Evolutionary conservation across 176 grass and related monocot species (phyloP).

Genomic region (Zoysia pacifica): DNA sequence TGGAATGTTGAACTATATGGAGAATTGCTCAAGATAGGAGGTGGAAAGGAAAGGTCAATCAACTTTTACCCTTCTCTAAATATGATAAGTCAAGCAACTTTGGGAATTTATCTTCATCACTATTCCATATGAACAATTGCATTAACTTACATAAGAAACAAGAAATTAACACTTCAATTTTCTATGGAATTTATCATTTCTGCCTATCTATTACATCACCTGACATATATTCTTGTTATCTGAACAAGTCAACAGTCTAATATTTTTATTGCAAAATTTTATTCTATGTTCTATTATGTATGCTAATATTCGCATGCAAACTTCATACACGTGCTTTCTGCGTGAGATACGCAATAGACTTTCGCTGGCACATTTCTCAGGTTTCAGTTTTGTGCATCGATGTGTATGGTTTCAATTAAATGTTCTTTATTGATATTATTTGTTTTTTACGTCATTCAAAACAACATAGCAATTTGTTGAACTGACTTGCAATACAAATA

Average conservation of each 20-base stretch:
- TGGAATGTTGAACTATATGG: conserved; percentile 90
- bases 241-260: too few species aligned
- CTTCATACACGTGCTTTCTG: too few species aligned
- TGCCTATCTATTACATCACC: background rate
- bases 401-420: background rate
- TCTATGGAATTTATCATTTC: background rate
- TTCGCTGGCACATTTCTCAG: background rate
- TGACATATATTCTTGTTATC: background rate
- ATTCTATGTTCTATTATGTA: background rate
- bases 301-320: too few species aligned
- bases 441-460: too few species aligned
- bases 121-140: background rate
- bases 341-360: background rate
- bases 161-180: background rate
- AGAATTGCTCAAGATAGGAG: conserved; percentile 93
- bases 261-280: background rate
- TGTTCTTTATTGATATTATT: background rate
- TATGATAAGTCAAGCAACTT: conserved; percentile 2
- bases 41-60: conserved; percentile 89
- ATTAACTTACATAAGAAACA: background rate
- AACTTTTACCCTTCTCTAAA: conserved; percentile 4
- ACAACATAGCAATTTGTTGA: background rate
- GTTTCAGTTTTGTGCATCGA: background rate
- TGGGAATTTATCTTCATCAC: background rate
- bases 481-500: background rate